Percentiles rank a stretch among this genome's conserved stretches.
Evolutionary conservation across 176 grass and related monocot species (phyloP).

Genomic region (Calamus simplicifolius): DNA sequence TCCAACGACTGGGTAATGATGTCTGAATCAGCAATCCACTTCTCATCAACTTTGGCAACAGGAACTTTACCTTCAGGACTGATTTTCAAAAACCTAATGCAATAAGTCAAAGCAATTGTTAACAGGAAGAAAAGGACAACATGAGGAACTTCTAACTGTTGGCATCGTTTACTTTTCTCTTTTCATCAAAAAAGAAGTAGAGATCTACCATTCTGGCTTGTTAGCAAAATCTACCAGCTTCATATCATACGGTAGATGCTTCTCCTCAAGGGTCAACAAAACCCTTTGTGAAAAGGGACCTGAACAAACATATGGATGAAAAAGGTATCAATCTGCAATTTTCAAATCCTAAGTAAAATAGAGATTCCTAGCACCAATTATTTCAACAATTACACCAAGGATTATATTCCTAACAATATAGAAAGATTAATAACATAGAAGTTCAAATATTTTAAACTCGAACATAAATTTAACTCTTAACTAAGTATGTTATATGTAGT

Average conservation of each 20-base stretch:
- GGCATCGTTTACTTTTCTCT: too few relatives aligned
- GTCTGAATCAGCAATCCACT: slow-evolving; percentile 93
- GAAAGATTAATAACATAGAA: too few relatives aligned
- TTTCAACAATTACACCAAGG: too few relatives aligned
- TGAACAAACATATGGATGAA: slow-evolving; percentile 15
- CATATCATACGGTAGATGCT: slow-evolving; percentile 56
- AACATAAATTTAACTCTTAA: too few relatives aligned
- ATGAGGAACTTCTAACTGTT: too few relatives aligned
- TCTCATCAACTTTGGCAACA: slow-evolving; percentile 60
- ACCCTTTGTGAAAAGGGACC: slow-evolving; percentile 85
- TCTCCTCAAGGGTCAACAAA: slow-evolving; percentile 84
- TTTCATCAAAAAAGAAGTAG: not conserved
- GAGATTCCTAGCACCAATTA: too few relatives aligned
- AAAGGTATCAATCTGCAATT: too few relatives aligned
- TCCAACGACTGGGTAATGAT: slow-evolving; percentile 71
- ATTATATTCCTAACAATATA: too few relatives aligned
- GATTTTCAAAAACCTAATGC: slow-evolving; percentile 68
- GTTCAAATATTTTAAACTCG: too few relatives aligned
- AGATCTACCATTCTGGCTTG: slow-evolving; percentile 78
- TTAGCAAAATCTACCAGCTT: slow-evolving; percentile 69
- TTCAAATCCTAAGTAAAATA: too few relatives aligned
- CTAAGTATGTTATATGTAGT: too few relatives aligned
- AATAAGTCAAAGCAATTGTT: not conserved
- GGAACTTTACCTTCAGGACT: slow-evolving; percentile 88
- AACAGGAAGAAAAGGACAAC: too few relatives aligned